Evolutionary conservation across 2,329 filamentous ascomycete species (phyloP), one percentile per base, ranked within the genome.

Genomic region (Blastomyces parvus): DNA sequence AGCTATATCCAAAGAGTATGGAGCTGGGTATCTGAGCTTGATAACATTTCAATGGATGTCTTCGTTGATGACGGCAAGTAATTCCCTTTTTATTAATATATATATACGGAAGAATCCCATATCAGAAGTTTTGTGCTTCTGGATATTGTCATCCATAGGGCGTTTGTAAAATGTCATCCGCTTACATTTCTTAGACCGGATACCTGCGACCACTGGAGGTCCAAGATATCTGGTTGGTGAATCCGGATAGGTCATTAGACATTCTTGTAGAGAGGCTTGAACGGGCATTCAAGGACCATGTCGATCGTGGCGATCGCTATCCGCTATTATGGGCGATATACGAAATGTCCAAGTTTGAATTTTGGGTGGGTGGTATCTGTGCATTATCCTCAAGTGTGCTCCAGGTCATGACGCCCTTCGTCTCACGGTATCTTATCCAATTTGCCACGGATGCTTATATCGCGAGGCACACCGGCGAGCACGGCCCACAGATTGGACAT

Each of bases 11-110:
- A 84, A 83, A 66, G 92, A 97, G 76, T 81, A 90, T 72, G 81
- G 79, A 3, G 92, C 92, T 5, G 79, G 83, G 1, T 87, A 91
- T 70, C 83, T 94, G 66, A 96, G 90, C 76, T 74, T 81, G 63
- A 74, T 96, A 27, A 88, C 88, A 3, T 97, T 96, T 72, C 85
- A 91, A 73, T 97, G 93, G 93, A 93, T 97, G 82, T 86, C 86
- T 0, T 87, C 90, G 1, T 73, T 97, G 62, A 97, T 97, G 92
- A 82, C 77, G 66, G 87, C 88, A 74, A 77, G 84, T 79, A 48
- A 14, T 63, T 56, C 64, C 56, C 42, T 48, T 13, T 52, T 19
- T 52, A 0, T 22, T 48, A 4, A 4, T 25, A 48, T 2, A 44
- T 44, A 19, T 27, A 25, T 38, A 30, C 19, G 4, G 36, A 40